Percentiles rank a stretch among this genome's conserved stretches.
These are phyloP conservation scores for Apiotrichum domesticum DNA, from an alignment of 1,284 basidiomycete genomes.

Conservation along the genomic window DNA sequence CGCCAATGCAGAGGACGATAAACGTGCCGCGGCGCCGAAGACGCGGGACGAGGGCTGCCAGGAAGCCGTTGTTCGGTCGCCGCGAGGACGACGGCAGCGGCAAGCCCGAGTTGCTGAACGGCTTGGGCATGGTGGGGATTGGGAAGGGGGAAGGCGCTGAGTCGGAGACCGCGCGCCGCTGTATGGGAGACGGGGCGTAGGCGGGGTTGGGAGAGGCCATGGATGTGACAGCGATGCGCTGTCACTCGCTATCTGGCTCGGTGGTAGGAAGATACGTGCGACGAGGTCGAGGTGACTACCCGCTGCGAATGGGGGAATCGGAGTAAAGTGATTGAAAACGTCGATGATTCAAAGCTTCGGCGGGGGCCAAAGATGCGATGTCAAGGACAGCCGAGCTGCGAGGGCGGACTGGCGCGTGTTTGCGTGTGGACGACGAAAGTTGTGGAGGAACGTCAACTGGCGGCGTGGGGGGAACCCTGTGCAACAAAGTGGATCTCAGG, in stretches of 20 bases:
- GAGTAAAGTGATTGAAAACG: too few relatives aligned
- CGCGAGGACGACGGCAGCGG: neutral
- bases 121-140: neutral
- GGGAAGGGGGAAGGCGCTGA: neutral
- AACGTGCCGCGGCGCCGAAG: neutral
- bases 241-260: neutral
- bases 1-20: neutral
- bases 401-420: too few relatives aligned
- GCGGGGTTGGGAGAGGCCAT: neutral
- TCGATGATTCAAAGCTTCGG: too few relatives aligned
- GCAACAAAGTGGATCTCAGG: too few relatives aligned
- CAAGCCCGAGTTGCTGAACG: neutral
- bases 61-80: neutral
- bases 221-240: constrained; percentile 1
- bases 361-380: too few relatives aligned
- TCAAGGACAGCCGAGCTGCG: too few relatives aligned
- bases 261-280: too few relatives aligned
- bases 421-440: too few relatives aligned
- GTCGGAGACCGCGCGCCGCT: neutral
- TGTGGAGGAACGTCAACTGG: too few relatives aligned
- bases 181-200: neutral
- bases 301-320: too few relatives aligned
- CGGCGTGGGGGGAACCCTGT: too few relatives aligned
- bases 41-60: neutral
- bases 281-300: too few relatives aligned